A percentile compares a stretch with the other conserved stretches of the same genome.
phyloP scores from a whole-genome alignment of 106 monocot genomes.

The Phalaenopsis aphrodite region DNA sequence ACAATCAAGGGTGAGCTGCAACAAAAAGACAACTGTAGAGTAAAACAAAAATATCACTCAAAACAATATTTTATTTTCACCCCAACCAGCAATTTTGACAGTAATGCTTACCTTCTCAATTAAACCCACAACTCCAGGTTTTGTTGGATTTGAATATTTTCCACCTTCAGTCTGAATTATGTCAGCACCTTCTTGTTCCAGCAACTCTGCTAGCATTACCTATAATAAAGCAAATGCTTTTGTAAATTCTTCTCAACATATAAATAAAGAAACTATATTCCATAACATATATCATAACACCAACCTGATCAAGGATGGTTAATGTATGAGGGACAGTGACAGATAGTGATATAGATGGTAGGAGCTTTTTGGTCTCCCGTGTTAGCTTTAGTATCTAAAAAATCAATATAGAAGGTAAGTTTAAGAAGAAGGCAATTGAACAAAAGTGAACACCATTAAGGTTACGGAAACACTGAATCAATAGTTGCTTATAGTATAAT shows the following conservation, averaged over 20 bases:
- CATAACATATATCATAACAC: neutral
- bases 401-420: neutral
- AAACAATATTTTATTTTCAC: no score
- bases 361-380: slow-evolving; percentile 56
- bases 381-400: slow-evolving; percentile 75
- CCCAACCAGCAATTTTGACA: neutral
- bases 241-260: neutral
- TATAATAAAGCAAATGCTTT: slow-evolving; percentile 8
- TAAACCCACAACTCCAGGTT: slow-evolving; percentile 73
- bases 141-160: slow-evolving; percentile 74
- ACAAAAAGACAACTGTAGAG: no score
- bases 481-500: no score
- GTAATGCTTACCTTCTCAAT: slow-evolving; percentile 71
- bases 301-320: slow-evolving; percentile 84
- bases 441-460: neutral
- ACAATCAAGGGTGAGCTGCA: no score
- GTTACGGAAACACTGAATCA: no score
- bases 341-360: slow-evolving; percentile 61
- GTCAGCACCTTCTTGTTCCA: slow-evolving; percentile 88
- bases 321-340: slow-evolving; percentile 87
- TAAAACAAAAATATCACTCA: no score
- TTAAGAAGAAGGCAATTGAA: neutral
- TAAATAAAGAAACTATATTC: neutral
- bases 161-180: slow-evolving; percentile 98
- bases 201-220: slow-evolving; percentile 77